Evolutionary conservation across 2,329 filamentous ascomycete species (phyloP).

Genomic region (Thielaviopsis punctulata): DNA sequence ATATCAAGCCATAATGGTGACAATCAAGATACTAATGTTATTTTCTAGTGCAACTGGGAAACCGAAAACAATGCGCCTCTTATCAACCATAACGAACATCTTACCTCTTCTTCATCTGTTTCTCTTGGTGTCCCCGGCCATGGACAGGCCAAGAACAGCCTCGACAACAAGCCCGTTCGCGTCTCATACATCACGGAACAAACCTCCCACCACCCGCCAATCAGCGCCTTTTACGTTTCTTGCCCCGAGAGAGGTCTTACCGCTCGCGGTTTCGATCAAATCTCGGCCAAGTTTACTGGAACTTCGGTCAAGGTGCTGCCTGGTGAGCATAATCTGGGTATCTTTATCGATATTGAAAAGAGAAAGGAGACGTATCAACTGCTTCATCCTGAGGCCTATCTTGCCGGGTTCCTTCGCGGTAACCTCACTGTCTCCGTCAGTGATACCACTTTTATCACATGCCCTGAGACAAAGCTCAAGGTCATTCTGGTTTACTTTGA

Average conservation of each 20-base stretch:
- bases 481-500: conserved; percentile 85
- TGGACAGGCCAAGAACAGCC: conserved; percentile 21
- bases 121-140: conserved; percentile 35
- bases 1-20: neutral
- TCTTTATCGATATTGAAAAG: conserved; percentile 75
- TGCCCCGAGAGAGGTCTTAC: conserved; percentile 81
- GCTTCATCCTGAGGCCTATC: conserved; percentile 81
- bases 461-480: conserved; percentile 79
- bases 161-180: conserved; percentile 41
- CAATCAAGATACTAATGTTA: neutral
- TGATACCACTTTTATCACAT: conserved; percentile 76
- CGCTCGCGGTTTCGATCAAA: conserved; percentile 84
- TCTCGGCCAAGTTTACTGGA: conserved; percentile 94
- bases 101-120: conserved; percentile 30
- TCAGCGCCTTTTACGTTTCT: conserved; percentile 87
- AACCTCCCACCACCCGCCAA: conserved; percentile 92
- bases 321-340: conserved; percentile 85
- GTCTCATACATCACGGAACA: conserved; percentile 95
- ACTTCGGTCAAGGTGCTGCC: conserved; percentile 84
- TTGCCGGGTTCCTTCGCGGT: conserved; percentile 75
- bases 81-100: conserved; percentile 34
- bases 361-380: conserved; percentile 86
- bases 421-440: conserved; percentile 81
- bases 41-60: conserved; percentile 74
- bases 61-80: conserved; percentile 60